These are phyloP conservation scores for Parastagonospora avenae DNA, from an alignment of 2,329 filamentous ascomycete genomes.

Conservation along the genomic window DNA sequence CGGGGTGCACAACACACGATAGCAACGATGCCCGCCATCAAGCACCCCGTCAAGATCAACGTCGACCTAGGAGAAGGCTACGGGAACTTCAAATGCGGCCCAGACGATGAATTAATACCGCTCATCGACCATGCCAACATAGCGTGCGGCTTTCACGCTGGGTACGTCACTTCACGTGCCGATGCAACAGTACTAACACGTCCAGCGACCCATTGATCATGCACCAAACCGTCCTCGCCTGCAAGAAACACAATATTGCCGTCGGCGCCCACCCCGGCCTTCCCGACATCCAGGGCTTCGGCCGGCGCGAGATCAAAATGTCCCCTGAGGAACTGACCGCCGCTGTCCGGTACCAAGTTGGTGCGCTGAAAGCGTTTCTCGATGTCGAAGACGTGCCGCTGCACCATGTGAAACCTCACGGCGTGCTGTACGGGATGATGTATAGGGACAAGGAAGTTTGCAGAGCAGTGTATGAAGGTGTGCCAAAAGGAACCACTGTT, in stretches of 20 bases:
- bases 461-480: slow-evolving; percentile 58
- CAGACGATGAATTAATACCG: slow-evolving; percentile 65
- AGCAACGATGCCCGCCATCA: slow-evolving; percentile 54
- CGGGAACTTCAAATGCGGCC: slow-evolving; percentile 58
- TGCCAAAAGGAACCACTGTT: slow-evolving; percentile 57
- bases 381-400: slow-evolving; percentile 61
- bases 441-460: slow-evolving; percentile 58
- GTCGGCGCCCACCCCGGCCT: slow-evolving; percentile 68
- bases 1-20: neutral
- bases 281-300: slow-evolving; percentile 69
- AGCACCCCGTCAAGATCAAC: slow-evolving; percentile 60
- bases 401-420: slow-evolving; percentile 68
- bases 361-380: slow-evolving; percentile 65
- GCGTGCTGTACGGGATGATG: slow-evolving; percentile 64
- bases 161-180: slow-evolving; percentile 16
- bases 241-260: slow-evolving; percentile 62
- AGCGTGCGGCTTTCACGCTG: slow-evolving; percentile 64
- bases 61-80: slow-evolving; percentile 61
- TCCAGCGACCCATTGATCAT: slow-evolving; percentile 65
- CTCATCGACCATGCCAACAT: slow-evolving; percentile 68
- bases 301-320: slow-evolving; percentile 66
- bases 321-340: slow-evolving; percentile 62
- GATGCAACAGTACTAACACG: slow-evolving; percentile 9
- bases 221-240: slow-evolving; percentile 62
- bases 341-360: slow-evolving; percentile 66